A percentile compares a stretch with the other conserved stretches of the same genome.
Conservation (phyloP, 2,329 filamentous ascomycete species). For the Aureobasidium namibiae region DNA sequence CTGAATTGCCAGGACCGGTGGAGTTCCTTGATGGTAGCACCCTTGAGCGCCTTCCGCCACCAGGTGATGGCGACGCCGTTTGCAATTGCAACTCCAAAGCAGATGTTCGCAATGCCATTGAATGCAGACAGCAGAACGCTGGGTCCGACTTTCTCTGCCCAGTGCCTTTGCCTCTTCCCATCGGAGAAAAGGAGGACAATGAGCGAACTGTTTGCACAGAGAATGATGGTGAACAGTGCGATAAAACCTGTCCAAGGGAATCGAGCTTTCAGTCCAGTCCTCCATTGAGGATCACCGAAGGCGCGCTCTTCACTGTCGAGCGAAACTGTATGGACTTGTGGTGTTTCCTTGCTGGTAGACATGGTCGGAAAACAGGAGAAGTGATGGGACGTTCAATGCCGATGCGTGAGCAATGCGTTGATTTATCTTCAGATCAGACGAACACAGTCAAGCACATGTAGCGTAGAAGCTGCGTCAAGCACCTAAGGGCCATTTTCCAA, state of each 20-base stretch:
- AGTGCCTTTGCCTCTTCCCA: slow-evolving; percentile 12
- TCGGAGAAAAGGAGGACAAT: slow-evolving; percentile 15
- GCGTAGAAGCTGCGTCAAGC: background rate
- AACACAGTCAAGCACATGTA: background rate
- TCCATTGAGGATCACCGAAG: slow-evolving; percentile 4
- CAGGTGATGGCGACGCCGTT: slow-evolving; percentile 22
- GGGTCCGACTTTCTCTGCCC: slow-evolving; percentile 18
- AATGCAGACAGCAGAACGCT: slow-evolving; percentile 18
- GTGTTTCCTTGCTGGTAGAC: background rate
- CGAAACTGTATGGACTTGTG: background rate
- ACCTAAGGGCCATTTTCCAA: background rate
- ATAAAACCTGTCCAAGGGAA: slow-evolving; percentile 18
- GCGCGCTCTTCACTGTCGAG: background rate
- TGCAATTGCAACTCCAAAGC: slow-evolving; percentile 20
- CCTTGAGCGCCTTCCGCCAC: slow-evolving; percentile 21
- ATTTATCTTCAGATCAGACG: background rate
- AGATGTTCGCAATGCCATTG: slow-evolving; percentile 18
- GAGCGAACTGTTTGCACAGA: slow-evolving; percentile 16
- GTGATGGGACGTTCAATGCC: background rate
- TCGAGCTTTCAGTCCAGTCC: background rate
- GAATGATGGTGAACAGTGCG: slow-evolving; percentile 16
- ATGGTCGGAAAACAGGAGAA: background rate
- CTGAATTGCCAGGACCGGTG: slow-evolving; percentile 20
- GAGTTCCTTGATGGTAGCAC: slow-evolving; percentile 19
- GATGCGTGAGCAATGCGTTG: too few species aligned